Percentiles rank a stretch among this genome's conserved stretches.
phyloP scores from a whole-genome alignment of 2,329 filamentous ascomycete species.

The Mariannaea elegans region DNA sequence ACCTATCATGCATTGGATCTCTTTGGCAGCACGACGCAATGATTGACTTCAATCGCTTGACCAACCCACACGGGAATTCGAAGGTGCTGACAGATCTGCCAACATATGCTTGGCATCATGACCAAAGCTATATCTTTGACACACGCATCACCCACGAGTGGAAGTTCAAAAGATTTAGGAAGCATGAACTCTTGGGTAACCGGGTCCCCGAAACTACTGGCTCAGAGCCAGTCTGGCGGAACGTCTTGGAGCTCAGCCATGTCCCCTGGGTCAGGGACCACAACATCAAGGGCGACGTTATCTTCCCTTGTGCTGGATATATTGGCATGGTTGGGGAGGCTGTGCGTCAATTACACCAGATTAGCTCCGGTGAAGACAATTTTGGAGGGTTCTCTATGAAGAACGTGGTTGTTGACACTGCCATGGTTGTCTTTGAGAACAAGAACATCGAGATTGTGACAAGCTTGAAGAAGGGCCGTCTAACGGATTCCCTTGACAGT shows the following conservation, averaged over 20 bases:
- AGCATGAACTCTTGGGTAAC: conserved; percentile 49
- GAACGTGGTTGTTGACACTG: conserved; percentile 38
- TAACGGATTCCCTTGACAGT: conserved; percentile 37
- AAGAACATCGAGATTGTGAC: conserved; percentile 45
- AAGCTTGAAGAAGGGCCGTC: conserved; percentile 33
- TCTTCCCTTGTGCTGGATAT: conserved; percentile 52
- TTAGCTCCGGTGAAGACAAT: not conserved
- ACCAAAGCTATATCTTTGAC: conserved; percentile 44
- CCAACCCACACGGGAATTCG: not conserved
- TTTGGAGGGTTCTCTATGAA: conserved; percentile 25
- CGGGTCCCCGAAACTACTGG: conserved; percentile 22
- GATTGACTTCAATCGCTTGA: conserved; percentile 11
- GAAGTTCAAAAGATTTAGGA: conserved; percentile 42
- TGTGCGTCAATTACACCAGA: conserved; percentile 23
- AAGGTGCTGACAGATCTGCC: conserved; percentile 43
- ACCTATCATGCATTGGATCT: not conserved
- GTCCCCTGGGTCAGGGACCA: conserved; percentile 56
- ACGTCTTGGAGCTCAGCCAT: conserved; percentile 29
- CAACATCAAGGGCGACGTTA: conserved; percentile 51
- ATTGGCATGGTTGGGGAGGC: conserved; percentile 44
- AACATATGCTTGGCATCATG: conserved; percentile 50
- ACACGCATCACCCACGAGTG: conserved; percentile 43
- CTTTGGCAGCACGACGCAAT: not conserved
- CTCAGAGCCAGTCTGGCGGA: conserved; percentile 30
- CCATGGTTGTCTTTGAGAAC: conserved; percentile 36